Base-by-base conservation (phyloP, 352 stramenopile species). In the Pilasporangium apinafurcum region DNA sequence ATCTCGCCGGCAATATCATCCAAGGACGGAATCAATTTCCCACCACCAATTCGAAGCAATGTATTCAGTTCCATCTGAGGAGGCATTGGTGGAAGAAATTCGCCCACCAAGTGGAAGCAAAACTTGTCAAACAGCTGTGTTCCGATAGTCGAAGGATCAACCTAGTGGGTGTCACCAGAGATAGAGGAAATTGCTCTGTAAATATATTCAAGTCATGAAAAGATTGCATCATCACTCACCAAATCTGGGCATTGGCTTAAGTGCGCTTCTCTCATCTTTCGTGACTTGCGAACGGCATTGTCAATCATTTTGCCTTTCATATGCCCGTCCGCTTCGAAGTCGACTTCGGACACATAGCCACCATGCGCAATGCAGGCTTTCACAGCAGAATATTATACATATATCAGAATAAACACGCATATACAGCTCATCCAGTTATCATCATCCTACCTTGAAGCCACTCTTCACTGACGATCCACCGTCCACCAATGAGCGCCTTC, bases 391-490 rank as follows among this genome's bases (percentile, higher is more conserved):
- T 32, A 31, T 51, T 12, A 59, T 21, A n/a, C 37, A 38, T 17
- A 30, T 8, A 25, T 30, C 41, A 32, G 38, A n/a, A 33, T 18
- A 36, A 25, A 8, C 12, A 25, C 36, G 2, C 7, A 22, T 18
- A 20, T 26, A 9, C 3, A 42, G 21, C 24, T 14, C 27, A 39
- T 16, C 18, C 7, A 38, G 2, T 12, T 9, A 32, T 10, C 7
- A 36, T 27, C 14, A 13, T 36, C 42, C 20, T 32, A 84, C 76
- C 76, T 69, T 74, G 53, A 18, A 94, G 59, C 82, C 82, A 94
- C 14, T 83, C 65, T 26, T 89, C 69, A 36, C 76, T 90, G 25
- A 94, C 77, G 53, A 94, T 86, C 82, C 82, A 94, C 21, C 79
- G 73, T 8, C 82, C 82, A 12, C 59, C 72, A 25, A 81, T 66